Percentiles rank a stretch among this genome's conserved stretches.
phyloP scores from a whole-genome alignment of 495 filamentous ascomycete species.

The Penicillium verhagenii region DNA sequence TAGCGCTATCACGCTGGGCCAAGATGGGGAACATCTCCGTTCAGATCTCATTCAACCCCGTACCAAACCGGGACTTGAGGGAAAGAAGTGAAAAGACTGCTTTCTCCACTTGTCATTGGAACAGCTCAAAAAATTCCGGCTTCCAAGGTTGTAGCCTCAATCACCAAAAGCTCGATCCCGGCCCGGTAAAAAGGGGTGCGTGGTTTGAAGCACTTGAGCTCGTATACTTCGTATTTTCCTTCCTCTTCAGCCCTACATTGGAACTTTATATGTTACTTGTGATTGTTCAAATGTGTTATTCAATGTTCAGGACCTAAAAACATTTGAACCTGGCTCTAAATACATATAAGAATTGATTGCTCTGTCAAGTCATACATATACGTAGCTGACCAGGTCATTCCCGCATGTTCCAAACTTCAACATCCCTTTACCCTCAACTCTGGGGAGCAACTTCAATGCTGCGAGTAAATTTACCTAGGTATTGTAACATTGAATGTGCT shows the following conservation, averaged over 20 bases:
- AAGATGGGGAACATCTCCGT: constrained; percentile 4
- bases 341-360: too few relatives aligned
- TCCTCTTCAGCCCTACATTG: background rate
- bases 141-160: background rate
- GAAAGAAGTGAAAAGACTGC: too few relatives aligned
- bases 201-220: constrained; percentile 5
- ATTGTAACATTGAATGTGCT: too few relatives aligned
- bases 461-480: too few relatives aligned
- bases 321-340: too few relatives aligned
- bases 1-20: background rate
- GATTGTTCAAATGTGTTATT: too few relatives aligned
- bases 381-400: too few relatives aligned
- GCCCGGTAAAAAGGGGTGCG: constrained; percentile 2
- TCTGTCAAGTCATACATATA: too few relatives aligned
- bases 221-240: background rate
- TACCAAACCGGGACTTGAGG: background rate
- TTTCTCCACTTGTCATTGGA: background rate
- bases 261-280: background rate
- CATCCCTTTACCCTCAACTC: too few relatives aligned
- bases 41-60: constrained; percentile 1
- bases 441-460: too few relatives aligned
- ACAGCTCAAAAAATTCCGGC: background rate
- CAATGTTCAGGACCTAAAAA: too few relatives aligned
- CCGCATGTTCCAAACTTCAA: too few relatives aligned
- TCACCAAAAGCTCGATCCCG: background rate